phyloP scores from a whole-genome alignment of 768 basidiomycete genomes.

The Leccinellum rugosiceps region DNA sequence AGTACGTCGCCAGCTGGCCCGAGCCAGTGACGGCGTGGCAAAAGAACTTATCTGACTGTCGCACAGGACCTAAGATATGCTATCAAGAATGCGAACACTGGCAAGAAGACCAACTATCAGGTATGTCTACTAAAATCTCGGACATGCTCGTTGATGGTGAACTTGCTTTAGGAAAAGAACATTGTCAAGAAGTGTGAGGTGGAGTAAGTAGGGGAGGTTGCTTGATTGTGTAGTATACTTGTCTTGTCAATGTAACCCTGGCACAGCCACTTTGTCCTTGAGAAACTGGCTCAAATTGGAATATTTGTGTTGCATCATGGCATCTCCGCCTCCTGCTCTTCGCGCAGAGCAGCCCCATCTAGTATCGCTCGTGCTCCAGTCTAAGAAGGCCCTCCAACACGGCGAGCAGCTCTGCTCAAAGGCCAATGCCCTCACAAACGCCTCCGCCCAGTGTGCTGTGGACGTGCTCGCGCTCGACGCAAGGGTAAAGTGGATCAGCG shows the following conservation, averaged over 20 bases:
- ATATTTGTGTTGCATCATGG: constrained; percentile 9
- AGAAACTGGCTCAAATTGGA: background rate
- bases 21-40: no score
- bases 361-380: constrained; percentile 72
- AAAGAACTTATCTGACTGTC: background rate
- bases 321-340: constrained; percentile 12
- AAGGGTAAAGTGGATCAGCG: constrained; percentile 73
- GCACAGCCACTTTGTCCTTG: constrained; percentile 8
- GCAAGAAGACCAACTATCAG: constrained; percentile 38
- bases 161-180: constrained; percentile 33
- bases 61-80: constrained; percentile 32
- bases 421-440: constrained; percentile 60
- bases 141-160: background rate
- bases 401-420: constrained; percentile 72
- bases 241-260: no score
- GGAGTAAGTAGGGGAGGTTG: no score
- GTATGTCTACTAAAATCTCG: constrained; percentile 14
- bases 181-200: constrained; percentile 30
- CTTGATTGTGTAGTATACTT: background rate
- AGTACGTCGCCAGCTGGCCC: constrained; percentile 21
- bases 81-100: constrained; percentile 43
- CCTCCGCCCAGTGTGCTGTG: constrained; percentile 61
- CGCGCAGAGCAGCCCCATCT: constrained; percentile 55
- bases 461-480: constrained; percentile 78
- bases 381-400: constrained; percentile 78